These are phyloP conservation scores for Albatrellus ellisii DNA, from an alignment of 768 basidiomycete species.

Conservation along the genomic window DNA sequence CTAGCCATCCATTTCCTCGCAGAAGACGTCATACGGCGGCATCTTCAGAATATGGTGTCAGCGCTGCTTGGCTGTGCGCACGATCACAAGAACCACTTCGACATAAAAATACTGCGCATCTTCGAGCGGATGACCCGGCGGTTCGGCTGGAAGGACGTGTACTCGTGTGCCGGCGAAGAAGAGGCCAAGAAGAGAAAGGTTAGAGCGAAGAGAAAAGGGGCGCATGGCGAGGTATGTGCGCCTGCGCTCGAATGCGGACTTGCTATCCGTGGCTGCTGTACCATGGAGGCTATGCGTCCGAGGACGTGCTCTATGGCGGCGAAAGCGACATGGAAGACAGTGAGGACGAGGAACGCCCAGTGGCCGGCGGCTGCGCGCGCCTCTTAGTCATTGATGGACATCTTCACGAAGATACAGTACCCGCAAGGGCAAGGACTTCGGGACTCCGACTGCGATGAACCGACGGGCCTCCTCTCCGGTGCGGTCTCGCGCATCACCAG, in stretches of 20 bases:
- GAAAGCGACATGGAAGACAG: constrained; percentile 80
- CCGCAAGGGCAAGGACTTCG: constrained; percentile 26
- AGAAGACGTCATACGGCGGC: constrained; percentile 53
- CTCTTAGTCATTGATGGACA: too few species aligned
- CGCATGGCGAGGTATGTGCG: constrained; percentile 25
- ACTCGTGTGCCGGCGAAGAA: constrained; percentile 59
- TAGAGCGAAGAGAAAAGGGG: constrained; percentile 80
- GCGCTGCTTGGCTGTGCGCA: constrained; percentile 86
- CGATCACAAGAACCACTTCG: constrained; percentile 99
- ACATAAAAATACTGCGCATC: constrained; percentile 90
- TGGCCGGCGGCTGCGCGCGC: constrained; percentile 23
- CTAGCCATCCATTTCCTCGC: constrained; percentile 83
- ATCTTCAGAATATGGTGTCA: constrained; percentile 68
- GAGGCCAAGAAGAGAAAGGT: constrained; percentile 87
- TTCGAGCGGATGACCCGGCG: constrained; percentile 91
- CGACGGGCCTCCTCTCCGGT: constrained; percentile 88
- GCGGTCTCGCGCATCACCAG: constrained; percentile 58
- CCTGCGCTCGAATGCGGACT: background rate
- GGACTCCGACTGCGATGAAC: constrained; percentile 85
- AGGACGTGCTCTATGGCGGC: constrained; percentile 94
- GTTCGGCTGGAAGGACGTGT: constrained; percentile 80
- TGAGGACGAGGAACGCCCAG: constrained; percentile 50
- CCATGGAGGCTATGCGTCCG: constrained; percentile 60
- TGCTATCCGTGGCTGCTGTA: background rate
- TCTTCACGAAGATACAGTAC: too few species aligned